Percentiles rank a stretch among this genome's conserved stretches.
Conservation (phyloP, 345 rosid species). For the Eucalyptus microcorys region DNA sequence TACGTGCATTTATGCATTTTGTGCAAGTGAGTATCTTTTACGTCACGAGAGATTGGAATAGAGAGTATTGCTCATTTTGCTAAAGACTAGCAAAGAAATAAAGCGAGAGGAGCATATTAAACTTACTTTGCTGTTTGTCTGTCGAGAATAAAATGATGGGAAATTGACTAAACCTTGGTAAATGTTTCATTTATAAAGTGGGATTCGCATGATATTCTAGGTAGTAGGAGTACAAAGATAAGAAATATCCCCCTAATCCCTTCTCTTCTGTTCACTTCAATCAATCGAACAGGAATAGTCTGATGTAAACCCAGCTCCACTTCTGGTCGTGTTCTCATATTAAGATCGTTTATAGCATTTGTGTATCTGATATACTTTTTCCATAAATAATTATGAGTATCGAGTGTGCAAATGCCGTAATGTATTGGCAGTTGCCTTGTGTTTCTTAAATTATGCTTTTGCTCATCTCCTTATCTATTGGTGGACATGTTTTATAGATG, state of each 20-base stretch:
- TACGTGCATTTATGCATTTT: constrained; percentile 73
- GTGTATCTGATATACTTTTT: neutral
- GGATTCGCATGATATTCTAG: neutral
- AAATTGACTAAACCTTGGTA: neutral
- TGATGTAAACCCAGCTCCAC: neutral
- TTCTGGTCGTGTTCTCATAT: neutral
- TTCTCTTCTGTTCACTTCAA: neutral
- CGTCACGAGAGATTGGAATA: neutral
- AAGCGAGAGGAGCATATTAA: neutral
- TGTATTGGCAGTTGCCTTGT: neutral
- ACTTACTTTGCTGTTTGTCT: neutral
- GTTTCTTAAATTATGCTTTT: neutral
- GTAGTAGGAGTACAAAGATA: neutral
- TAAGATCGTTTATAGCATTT: neutral
- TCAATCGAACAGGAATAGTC: neutral
- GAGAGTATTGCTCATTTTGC: neutral
- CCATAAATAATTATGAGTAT: neutral
- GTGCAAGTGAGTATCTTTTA: constrained; percentile 50
- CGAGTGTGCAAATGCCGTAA: neutral
- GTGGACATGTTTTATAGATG: neutral
- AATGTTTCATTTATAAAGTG: neutral
- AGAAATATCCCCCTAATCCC: neutral
- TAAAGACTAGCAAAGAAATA: neutral
- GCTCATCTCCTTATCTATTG: neutral
- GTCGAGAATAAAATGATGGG: neutral